These are phyloP conservation scores for Oryza coarctata DNA, from an alignment of 176 grass and related monocot species.

Conservation along the genomic window DNA sequence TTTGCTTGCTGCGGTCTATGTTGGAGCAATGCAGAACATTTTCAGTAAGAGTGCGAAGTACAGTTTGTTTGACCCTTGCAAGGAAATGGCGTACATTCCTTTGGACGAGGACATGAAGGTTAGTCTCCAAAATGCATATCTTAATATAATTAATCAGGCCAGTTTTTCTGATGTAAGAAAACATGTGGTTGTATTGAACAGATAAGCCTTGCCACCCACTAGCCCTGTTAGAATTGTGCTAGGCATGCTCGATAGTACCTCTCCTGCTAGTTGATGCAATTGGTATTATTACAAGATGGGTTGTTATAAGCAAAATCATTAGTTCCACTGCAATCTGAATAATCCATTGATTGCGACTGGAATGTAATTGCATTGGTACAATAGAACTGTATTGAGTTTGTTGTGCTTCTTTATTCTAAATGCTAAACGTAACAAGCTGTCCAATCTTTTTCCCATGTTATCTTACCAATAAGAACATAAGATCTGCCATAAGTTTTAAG, in stretches of 20 bases:
- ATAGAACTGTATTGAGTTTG: background rate
- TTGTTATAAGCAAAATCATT: conserved; percentile 1
- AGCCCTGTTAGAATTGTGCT: background rate
- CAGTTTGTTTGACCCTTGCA: conserved; percentile 99
- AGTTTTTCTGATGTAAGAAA: background rate
- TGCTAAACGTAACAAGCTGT: background rate
- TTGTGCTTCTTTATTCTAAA: background rate
- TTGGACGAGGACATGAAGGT: conserved; percentile 99
- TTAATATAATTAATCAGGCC: background rate
- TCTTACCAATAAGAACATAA: background rate
- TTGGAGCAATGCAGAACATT: conserved; percentile 96
- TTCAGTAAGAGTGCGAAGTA: conserved; percentile 99
- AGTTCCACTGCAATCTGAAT: background rate
- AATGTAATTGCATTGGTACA: background rate
- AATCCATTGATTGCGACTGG: conserved; percentile 1
- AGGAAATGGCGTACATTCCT: conserved; percentile 99
- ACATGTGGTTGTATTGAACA: background rate
- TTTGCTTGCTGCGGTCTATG: conserved; percentile 93
- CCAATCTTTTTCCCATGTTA: background rate
- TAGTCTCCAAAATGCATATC: conserved; percentile 33
- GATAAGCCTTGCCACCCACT: background rate
- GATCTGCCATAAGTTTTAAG: background rate
- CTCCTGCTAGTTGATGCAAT: background rate
- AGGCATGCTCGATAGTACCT: background rate
- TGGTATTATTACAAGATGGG: background rate